phyloP scores from a whole-genome alignment of 768 basidiomycete genomes.

The Filobasidium wieringae region DNA sequence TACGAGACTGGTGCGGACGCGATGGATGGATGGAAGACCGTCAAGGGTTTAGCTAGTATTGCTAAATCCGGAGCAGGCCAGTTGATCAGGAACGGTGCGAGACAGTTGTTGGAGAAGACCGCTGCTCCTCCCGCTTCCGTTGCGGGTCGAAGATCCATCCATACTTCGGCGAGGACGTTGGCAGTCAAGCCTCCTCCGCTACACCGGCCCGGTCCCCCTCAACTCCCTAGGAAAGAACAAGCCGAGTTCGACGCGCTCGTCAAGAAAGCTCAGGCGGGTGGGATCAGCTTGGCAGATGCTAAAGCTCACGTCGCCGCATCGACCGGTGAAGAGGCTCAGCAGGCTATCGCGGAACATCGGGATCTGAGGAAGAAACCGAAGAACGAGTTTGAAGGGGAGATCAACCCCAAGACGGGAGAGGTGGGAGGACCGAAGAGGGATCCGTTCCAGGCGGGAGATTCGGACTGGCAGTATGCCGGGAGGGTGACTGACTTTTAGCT shows the following conservation, averaged over 20 bases:
- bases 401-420: slow-evolving; percentile 36
- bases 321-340: not conserved
- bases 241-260: slow-evolving; percentile 33
- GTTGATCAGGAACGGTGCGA: slow-evolving; percentile 12
- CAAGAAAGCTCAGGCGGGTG: slow-evolving; percentile 9
- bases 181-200: slow-evolving; percentile 13
- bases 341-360: slow-evolving; percentile 16
- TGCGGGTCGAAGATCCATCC: not conserved
- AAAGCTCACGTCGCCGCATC: slow-evolving; percentile 11
- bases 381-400: slow-evolving; percentile 33
- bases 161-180: not conserved
- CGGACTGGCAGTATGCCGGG: slow-evolving; percentile 36
- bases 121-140: not conserved
- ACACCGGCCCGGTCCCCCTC: slow-evolving; percentile 28
- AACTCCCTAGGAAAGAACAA: slow-evolving; percentile 29
- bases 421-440: slow-evolving; percentile 34
- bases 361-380: slow-evolving; percentile 30
- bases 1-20: slow-evolving; percentile 21
- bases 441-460: slow-evolving; percentile 32
- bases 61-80: slow-evolving; percentile 20
- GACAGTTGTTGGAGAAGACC: slow-evolving; percentile 7
- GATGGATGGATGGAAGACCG: slow-evolving; percentile 28
- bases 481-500: slow-evolving; percentile 30
- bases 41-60: slow-evolving; percentile 23
- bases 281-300: slow-evolving; percentile 14